Evolutionary conservation across 345 rosid species (phyloP).

Genomic region (Streptanthus diversifolius): DNA sequence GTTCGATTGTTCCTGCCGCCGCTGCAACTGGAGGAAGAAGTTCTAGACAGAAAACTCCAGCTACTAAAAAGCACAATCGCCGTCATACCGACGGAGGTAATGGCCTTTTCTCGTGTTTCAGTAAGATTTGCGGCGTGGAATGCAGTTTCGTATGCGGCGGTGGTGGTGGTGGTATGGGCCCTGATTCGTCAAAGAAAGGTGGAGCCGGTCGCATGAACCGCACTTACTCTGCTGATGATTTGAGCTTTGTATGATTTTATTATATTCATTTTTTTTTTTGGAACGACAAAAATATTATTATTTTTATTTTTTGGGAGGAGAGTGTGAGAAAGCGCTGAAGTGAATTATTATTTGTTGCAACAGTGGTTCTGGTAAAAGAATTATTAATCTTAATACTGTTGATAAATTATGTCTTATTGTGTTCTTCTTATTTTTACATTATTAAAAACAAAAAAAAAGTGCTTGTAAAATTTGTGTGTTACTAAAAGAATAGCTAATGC

Average conservation of each 20-base stretch:
- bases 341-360: neutral
- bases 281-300: neutral
- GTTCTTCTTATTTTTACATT: neutral
- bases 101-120: constrained; percentile 61
- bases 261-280: constrained; percentile 10
- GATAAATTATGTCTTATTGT: neutral
- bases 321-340: neutral
- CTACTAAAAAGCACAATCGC: constrained; percentile 14
- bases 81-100: constrained; percentile 40
- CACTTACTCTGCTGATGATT: constrained; percentile 26
- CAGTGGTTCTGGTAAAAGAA: neutral
- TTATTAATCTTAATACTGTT: neutral
- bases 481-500: too few relatives aligned
- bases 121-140: constrained; percentile 63
- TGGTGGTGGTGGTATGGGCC: neutral
- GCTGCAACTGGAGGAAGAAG: constrained; percentile 20
- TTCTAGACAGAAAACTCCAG: constrained; percentile 19
- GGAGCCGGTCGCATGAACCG: neutral
- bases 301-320: neutral
- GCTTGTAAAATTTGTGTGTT: too few relatives aligned
- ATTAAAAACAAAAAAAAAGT: too few relatives aligned
- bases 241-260: constrained; percentile 25
- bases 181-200: constrained; percentile 9
- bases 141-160: constrained; percentile 69
- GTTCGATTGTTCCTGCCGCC: neutral